A percentile compares a stretch with the other conserved stretches of the same genome.
phyloP scores from a whole-genome alignment of 1,139 yeast genomes.

The Zygoascus sp. region DNA sequence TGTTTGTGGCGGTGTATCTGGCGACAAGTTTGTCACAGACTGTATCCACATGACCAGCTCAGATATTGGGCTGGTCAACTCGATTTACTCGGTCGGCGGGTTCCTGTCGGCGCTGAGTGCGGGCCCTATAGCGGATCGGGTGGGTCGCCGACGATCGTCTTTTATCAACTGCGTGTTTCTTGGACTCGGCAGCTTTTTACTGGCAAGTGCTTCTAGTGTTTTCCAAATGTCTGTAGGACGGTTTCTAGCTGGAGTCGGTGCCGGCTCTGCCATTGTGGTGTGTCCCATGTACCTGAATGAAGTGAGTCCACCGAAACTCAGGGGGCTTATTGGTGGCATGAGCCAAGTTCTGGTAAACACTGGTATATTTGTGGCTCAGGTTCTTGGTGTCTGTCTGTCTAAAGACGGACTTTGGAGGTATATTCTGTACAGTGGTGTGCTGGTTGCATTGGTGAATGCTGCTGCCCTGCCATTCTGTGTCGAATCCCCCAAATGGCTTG shows the following conservation, averaged over 20 bases:
- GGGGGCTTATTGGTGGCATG: constrained; percentile 83
- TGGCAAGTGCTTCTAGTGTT: constrained; percentile 49
- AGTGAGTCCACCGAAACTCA: constrained; percentile 59
- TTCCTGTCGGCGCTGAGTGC: constrained; percentile 70
- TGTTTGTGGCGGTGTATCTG: constrained; percentile 43
- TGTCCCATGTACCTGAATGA: constrained; percentile 80
- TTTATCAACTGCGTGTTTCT: constrained; percentile 54
- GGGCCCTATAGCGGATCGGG: constrained; percentile 60
- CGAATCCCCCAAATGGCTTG: constrained; percentile 85
- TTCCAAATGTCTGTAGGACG: constrained; percentile 58
- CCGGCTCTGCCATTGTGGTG: constrained; percentile 82
- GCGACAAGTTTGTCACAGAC: constrained; percentile 30
- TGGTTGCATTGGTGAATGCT: constrained; percentile 50
- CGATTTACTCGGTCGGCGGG: constrained; percentile 85
- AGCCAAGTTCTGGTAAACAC: constrained; percentile 79
- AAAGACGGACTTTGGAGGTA: constrained; percentile 66
- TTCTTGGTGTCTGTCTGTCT: constrained; percentile 65
- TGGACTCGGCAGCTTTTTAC: constrained; percentile 62
- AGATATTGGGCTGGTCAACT: constrained; percentile 75
- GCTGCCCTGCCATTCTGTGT: constrained; percentile 46
- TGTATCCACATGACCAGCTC: constrained; percentile 62
- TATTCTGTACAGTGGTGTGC: constrained; percentile 56
- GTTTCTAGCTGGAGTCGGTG: constrained; percentile 73
- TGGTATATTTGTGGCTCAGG: constrained; percentile 78
- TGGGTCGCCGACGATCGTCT: constrained; percentile 62